Evolutionary conservation across 257 asterid genomes (phyloP).

Genomic region (Nicotiana noctiflora): DNA sequence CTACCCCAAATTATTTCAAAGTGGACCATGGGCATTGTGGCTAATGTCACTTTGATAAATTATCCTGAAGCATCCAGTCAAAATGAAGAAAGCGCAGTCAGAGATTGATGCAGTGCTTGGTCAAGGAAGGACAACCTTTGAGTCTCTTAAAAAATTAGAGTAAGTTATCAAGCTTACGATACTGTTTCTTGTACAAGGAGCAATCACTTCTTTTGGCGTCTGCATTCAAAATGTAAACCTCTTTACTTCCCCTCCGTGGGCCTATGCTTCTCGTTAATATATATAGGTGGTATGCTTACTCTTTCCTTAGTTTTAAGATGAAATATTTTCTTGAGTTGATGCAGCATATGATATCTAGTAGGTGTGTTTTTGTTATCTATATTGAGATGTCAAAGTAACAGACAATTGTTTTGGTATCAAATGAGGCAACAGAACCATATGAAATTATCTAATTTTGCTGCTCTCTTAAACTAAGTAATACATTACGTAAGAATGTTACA

Average conservation of each 20-base stretch:
- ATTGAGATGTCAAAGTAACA: not conserved
- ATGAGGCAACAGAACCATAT: not conserved
- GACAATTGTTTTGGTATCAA: not conserved
- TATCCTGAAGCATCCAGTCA: conserved; percentile 66
- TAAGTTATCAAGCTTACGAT: conserved; percentile 26
- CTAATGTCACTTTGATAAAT: conserved; percentile 11
- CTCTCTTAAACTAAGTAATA: not conserved
- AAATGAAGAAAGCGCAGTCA: conserved; percentile 89
- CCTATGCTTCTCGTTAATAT: not conserved
- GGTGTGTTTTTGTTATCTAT: not conserved
- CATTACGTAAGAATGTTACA: not conserved
- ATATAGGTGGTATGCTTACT: not conserved
- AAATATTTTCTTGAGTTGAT: not conserved
- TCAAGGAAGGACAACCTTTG: conserved; percentile 48
- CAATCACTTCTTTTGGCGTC: not conserved
- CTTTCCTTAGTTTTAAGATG: not conserved
- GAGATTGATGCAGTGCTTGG: conserved; percentile 84
- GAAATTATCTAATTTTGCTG: not conserved
- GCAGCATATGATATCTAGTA: not conserved
- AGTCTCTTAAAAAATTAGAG: conserved; percentile 69
- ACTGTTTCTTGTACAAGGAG: not conserved
- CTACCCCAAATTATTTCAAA: conserved; percentile 5
- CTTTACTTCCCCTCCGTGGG: not conserved
- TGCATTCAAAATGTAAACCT: conserved; percentile 1
- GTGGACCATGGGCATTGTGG: conserved; percentile 7